Evolutionary conservation across 257 asterid genomes (phyloP), one percentile per base, ranked within the genome.

Genomic region (Solanum virginianum): DNA sequence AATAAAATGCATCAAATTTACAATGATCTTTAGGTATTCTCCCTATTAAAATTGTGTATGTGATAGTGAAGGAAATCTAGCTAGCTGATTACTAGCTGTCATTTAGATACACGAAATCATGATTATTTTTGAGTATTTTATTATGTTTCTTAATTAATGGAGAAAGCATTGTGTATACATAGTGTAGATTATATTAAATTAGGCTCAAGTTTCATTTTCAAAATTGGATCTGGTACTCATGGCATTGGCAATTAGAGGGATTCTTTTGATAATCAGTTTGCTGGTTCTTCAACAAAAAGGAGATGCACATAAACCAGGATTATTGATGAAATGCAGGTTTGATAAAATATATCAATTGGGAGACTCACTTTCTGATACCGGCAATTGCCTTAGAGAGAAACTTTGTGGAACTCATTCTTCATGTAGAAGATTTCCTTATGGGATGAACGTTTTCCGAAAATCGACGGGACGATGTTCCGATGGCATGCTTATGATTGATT

Each of bases 281-380:
- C 32, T 71, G 32, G 18, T 71, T 71, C 32, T 41, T 45, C 80
- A 72, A 72, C 57, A 12, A 0, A 75, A 7, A 1, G 55, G 59
- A 4, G 57, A 49, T 47, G 81, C 60, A 47, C 14, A 75, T 47
- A 74, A 45, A 4, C 65, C 68, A 39, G 59, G 79, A 51, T 26
- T 75, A 8, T 24, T 77, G 22, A 66, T 10, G 60, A 89, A 63
- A 18, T 86, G 89, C 83, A 32, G 56, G 4, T 65, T 87, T 1
- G 75, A 87, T 17, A 84, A 80, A 60, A 29, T 89, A 13, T 85
- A 84, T 63, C 85, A 87, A 3, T 32, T 89, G 3, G 88, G 89
- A 6, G 87, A 89, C 15, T 85, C 89, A 3, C 22, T 80, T 10
- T 72, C 88, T 1, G 89, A 89, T 60, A 89, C 90, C 0, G 90